Percentiles rank a stretch among this genome's conserved stretches.
phyloP scores from a whole-genome alignment of 352 stramenopile species.

The Pythium pyrilobum region DNA sequence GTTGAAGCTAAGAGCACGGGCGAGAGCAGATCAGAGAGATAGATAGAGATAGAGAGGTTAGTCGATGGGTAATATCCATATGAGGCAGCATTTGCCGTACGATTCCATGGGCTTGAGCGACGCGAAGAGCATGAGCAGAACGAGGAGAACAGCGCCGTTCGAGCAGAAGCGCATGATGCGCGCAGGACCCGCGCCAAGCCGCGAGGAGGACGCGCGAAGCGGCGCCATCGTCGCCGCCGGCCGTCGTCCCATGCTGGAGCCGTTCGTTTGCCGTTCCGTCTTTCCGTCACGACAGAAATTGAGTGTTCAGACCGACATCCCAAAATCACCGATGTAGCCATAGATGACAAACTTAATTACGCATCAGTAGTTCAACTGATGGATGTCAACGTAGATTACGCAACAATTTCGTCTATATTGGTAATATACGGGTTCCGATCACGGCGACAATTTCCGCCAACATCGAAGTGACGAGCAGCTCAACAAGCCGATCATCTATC shows the following conservation, averaged over 20 bases:
- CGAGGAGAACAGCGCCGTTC: neutral
- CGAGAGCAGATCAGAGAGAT: neutral
- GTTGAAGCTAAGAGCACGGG: constrained; percentile 1
- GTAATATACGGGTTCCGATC: no score
- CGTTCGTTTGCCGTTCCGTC: no score
- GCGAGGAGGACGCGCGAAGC: neutral
- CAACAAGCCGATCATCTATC: neutral
- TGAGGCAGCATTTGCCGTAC: no score
- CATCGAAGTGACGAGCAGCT: neutral
- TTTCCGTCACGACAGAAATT: neutral
- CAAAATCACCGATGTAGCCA: neutral
- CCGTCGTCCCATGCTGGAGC: no score
- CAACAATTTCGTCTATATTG: no score
- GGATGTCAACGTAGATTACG: neutral
- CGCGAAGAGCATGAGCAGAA: constrained; percentile 7
- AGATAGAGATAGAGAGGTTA: neutral
- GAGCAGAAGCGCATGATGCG: neutral
- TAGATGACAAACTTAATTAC: neutral
- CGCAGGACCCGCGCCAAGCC: neutral
- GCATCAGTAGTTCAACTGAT: neutral
- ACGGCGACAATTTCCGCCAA: neutral
- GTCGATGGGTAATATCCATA: no score
- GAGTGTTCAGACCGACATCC: neutral
- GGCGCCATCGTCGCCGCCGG: neutral
- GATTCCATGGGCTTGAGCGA: constrained; percentile 6